A percentile compares a stretch with the other conserved stretches of the same genome.
phyloP scores from a whole-genome alignment of 1,139 yeast species.

The Lodderomyces jiufengensis region DNA sequence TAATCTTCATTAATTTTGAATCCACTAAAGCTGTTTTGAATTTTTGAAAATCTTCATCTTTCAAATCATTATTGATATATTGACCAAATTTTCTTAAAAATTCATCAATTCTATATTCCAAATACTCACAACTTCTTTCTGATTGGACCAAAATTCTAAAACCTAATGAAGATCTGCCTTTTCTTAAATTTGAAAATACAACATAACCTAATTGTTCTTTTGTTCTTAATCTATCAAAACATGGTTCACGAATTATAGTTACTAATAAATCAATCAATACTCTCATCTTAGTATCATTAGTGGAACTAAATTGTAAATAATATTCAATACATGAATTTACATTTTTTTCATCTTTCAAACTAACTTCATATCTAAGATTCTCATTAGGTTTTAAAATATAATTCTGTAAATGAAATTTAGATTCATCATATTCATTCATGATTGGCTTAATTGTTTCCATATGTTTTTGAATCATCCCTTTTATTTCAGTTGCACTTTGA shows the following conservation, averaged over 20 bases:
- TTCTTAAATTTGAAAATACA: conserved; percentile 73
- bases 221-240: conserved; percentile 84
- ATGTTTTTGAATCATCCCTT: conserved; percentile 18
- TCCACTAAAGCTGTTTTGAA: conserved; percentile 67
- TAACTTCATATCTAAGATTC: conserved; percentile 47
- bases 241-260: conserved; percentile 78
- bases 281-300: conserved; percentile 27
- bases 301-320: conserved; percentile 62
- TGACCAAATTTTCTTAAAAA: conserved; percentile 48
- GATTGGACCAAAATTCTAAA: conserved; percentile 81
- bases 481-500: conserved; percentile 44
- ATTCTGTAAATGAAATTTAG: conserved; percentile 24
- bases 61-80: conserved; percentile 36
- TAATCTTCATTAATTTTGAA: conserved; percentile 65
- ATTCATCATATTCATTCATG: conserved; percentile 33
- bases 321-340: conserved; percentile 84
- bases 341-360: conserved; percentile 63
- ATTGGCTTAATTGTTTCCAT: conserved; percentile 31
- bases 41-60: conserved; percentile 61
- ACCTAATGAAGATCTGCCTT: conserved; percentile 72
- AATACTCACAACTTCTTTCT: conserved; percentile 69
- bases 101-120: conserved; percentile 72
- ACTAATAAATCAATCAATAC: conserved; percentile 63
- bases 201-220: conserved; percentile 85
- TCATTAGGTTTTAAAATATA: conserved; percentile 43